Evolutionary conservation across 129 eudicot species (phyloP).

Genomic region (Tagetes patula): DNA sequence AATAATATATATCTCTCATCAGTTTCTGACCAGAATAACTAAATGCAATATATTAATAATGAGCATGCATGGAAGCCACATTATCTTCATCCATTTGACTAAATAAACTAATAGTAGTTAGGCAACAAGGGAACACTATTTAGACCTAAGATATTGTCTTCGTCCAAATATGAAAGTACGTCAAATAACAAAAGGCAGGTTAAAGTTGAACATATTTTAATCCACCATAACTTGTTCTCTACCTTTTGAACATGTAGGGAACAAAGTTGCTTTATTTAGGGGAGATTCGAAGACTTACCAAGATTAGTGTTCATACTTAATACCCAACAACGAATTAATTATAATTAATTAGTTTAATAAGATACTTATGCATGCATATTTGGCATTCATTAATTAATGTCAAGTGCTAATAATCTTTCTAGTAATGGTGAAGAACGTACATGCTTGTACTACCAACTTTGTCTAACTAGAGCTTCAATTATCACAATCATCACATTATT

Average conservation of each 20-base stretch:
- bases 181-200: constrained; percentile 34
- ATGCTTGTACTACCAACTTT: constrained; percentile 7
- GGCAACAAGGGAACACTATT: constrained; percentile 26
- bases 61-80: not conserved
- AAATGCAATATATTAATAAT: not conserved
- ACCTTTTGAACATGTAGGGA: constrained; percentile 35
- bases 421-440: constrained; percentile 24
- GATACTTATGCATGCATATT: constrained; percentile 23
- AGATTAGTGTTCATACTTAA: constrained; percentile 36
- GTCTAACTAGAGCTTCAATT: not conserved
- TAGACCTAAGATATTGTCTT: constrained; percentile 20
- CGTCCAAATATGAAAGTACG: constrained; percentile 19
- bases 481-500: not conserved
- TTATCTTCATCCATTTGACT: constrained; percentile 26
- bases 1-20: no score
- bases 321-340: not conserved
- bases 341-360: constrained; percentile 8
- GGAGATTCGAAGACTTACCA: constrained; percentile 29
- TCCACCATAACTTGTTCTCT: constrained; percentile 36
- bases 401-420: constrained; percentile 33
- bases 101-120: constrained; percentile 16
- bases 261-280: constrained; percentile 28
- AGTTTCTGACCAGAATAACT: no score
- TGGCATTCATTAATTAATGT: constrained; percentile 21
- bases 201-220: constrained; percentile 25